Evolutionary conservation across 2,329 filamentous ascomycete genomes (phyloP).

Genomic region (Purpureocillium takamizusanense): DNA sequence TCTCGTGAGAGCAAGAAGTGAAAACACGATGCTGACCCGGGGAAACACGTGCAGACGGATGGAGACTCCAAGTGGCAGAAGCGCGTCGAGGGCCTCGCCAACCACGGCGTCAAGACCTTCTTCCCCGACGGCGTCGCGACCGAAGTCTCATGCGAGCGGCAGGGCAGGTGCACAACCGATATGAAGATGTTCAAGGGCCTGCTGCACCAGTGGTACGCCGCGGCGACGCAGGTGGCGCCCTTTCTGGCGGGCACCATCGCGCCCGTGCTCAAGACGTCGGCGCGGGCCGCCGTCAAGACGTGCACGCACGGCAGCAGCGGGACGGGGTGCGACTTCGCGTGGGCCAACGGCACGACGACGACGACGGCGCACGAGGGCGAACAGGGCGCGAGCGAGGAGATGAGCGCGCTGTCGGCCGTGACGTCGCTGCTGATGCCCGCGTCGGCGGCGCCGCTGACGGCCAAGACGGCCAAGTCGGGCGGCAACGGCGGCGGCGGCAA

Average conservation of each 20-base stretch:
- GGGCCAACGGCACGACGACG: slow-evolving; percentile 39
- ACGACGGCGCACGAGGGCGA: slow-evolving; percentile 29
- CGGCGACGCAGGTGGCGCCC: slow-evolving; percentile 39
- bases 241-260: slow-evolving; percentile 34
- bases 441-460: slow-evolving; percentile 28
- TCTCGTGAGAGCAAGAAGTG: too few relatives aligned
- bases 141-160: slow-evolving; percentile 48
- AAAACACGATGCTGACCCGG: too few relatives aligned
- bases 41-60: slow-evolving; percentile 13
- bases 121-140: slow-evolving; percentile 47
- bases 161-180: slow-evolving; percentile 43
- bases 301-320: slow-evolving; percentile 36
- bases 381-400: slow-evolving; percentile 42
- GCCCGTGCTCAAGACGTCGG: slow-evolving; percentile 35
- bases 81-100: slow-evolving; percentile 41
- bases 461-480: slow-evolving; percentile 32
- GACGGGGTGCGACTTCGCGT: slow-evolving; percentile 39
- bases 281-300: slow-evolving; percentile 36
- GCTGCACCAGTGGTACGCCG: slow-evolving; percentile 40
- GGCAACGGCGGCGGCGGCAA: slow-evolving; percentile 25
- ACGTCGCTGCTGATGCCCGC: slow-evolving; percentile 33
- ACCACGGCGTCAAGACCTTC: slow-evolving; percentile 33
- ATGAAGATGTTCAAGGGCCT: slow-evolving; percentile 50
- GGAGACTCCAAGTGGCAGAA: slow-evolving; percentile 37
- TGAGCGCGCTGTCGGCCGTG: slow-evolving; percentile 45